Base-by-base conservation (phyloP, 352 stramenopile species). In the Phytopythium delawarense region DNA sequence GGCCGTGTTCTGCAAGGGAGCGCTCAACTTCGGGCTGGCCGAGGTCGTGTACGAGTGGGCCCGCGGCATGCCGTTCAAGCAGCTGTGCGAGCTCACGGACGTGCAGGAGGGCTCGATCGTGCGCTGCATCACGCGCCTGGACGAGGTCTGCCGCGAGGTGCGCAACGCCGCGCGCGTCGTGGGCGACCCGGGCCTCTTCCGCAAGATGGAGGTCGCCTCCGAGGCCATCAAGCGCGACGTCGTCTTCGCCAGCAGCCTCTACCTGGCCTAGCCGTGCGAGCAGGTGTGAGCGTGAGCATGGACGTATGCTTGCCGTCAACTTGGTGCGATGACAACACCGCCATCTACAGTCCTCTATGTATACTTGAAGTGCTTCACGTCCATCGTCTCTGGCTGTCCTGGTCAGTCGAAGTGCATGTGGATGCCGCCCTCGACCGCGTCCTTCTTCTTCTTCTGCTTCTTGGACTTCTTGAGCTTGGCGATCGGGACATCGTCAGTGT, bases 101-200 rank as follows among this genome's bases (percentile, higher is more conserved):
- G 87, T 99, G 6, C 94, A 99, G 66, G 98, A 99, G 85, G 98
- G 98, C 42, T 98, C 90, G 2, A 99, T 99, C 69, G 94, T 99
- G 52, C 88, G 97, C 30, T 97, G 88, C 68, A 99, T 99, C 49
- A 99, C 95, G 48, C 89, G 97, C 15, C 79, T 99, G 1, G 97
- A 99, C 70, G 97, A 99, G 73, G 81, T 99, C 7, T 98, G 95
- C 72, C 82, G 97, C 55, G 97, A 99, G 86, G 94, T 99, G 20
- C 78, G 95, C 63, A 99, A 98, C 67, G 96, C 96, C 54, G 95
- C 96, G 53, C 84, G 95, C 28, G 92, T 92, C 20, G 94, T 91
- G 39, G 97, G 97, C n/a, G 97, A 99, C 65, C 94, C 96, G 16
- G 92, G 91, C 1, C 78, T 99, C 7, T 98, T 98, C 65, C 77